Percentiles rank a stretch among this genome's conserved stretches.
These are phyloP conservation scores for Prosopis cineraria DNA, from an alignment of 306 rosid genomes.

Conservation along the genomic window DNA sequence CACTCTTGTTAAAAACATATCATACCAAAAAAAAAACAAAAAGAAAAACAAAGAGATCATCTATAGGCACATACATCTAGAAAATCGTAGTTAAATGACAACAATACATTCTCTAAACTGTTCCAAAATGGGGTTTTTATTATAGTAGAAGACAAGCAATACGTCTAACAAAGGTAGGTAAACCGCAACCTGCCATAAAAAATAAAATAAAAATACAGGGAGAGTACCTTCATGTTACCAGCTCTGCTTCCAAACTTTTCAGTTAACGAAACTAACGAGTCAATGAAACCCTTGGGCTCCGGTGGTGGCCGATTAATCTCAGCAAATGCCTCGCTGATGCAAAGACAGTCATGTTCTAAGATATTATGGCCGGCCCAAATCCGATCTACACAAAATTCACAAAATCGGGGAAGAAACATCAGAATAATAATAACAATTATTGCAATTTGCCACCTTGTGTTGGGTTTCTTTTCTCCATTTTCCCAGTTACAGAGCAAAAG, in stretches of 20 bases:
- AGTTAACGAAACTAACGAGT: slow-evolving; percentile 78
- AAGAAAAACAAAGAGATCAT: neutral
- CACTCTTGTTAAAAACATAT: neutral
- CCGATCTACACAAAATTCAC: slow-evolving; percentile 57
- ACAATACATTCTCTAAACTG: too few relatives aligned
- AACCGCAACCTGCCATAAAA: neutral
- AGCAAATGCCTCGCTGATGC: slow-evolving; percentile 80
- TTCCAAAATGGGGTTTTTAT: too few relatives aligned
- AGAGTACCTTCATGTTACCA: slow-evolving; percentile 91
- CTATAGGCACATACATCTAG: neutral
- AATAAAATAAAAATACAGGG: neutral
- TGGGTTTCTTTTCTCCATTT: neutral
- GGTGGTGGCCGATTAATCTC: slow-evolving; percentile 69
- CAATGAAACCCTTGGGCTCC: slow-evolving; percentile 84
- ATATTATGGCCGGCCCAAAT: slow-evolving; percentile 98
- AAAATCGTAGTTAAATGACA: too few relatives aligned
- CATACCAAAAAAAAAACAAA: too few relatives aligned
- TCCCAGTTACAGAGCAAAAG: neutral
- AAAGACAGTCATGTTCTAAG: slow-evolving; percentile 70
- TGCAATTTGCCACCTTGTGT: neutral
- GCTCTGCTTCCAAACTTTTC: slow-evolving; percentile 93
- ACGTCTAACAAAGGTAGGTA: neutral
- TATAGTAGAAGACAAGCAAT: neutral
- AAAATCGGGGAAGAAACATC: too few relatives aligned
- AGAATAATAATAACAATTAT: too few relatives aligned